These are phyloP conservation scores for Kickxella alabastrina DNA, from an alignment of 192 early-diverging fungal genomes.

Conservation along the genomic window DNA sequence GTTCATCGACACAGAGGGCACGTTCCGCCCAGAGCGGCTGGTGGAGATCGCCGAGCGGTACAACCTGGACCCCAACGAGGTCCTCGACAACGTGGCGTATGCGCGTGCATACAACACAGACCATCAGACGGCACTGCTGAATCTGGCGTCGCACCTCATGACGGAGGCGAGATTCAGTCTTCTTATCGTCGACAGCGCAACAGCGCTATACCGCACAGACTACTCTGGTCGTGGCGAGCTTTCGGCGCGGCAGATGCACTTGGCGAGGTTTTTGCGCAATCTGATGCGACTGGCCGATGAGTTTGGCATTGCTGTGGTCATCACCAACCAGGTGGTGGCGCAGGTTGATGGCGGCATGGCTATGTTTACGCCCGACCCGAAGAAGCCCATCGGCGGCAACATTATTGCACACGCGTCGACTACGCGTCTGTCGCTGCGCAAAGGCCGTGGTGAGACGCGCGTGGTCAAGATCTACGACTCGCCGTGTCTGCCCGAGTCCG, in stretches of 20 bases:
- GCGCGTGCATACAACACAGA: conserved; percentile 95
- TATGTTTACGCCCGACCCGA: conserved; percentile 86
- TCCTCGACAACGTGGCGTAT: conserved; percentile 90
- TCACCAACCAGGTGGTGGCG: conserved; percentile 97
- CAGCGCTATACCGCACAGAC: conserved; percentile 93
- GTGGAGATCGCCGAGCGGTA: conserved; percentile 82
- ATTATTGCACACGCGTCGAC: conserved; percentile 98
- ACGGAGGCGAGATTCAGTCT: conserved; percentile 77
- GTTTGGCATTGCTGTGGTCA: conserved; percentile 96
- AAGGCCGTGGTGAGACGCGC: conserved; percentile 85
- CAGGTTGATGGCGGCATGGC: conserved; percentile 83
- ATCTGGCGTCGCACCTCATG: conserved; percentile 90
- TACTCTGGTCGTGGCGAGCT: conserved; percentile 94
- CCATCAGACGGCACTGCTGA: conserved; percentile 82
- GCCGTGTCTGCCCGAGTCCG: conserved; percentile 87
- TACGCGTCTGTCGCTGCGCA: conserved; percentile 87
- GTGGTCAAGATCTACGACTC: conserved; percentile 98
- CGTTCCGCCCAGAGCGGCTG: conserved; percentile 88
- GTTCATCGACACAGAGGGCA: conserved; percentile 97
- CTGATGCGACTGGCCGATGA: conserved; percentile 89
- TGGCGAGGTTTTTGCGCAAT: conserved; percentile 83
- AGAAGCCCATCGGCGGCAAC: conserved; percentile 97
- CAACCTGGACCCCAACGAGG: conserved; percentile 76
- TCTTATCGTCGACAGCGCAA: conserved; percentile 90
- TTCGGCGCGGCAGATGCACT: conserved; percentile 89